Percentiles rank a stretch among this genome's conserved stretches.
Conservation (phyloP, 164 flowering plant species). For the Litsea cubeba region DNA sequence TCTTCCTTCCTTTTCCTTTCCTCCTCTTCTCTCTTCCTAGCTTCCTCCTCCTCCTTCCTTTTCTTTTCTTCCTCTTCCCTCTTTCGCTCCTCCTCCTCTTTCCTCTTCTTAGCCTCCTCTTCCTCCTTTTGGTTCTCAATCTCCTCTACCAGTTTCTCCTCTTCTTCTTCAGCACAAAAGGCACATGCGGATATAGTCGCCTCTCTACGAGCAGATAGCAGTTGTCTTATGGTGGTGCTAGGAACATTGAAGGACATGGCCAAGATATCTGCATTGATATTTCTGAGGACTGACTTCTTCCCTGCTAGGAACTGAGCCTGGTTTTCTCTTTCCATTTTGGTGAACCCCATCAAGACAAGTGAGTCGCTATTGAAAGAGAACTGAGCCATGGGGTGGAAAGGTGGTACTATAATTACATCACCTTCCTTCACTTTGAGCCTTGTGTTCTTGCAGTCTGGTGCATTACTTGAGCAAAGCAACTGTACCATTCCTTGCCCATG, state of each 20-base stretch:
- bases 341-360: constrained; percentile 79
- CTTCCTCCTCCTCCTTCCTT: constrained; percentile 9
- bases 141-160: constrained; percentile 30
- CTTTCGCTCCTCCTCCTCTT: constrained; percentile 12
- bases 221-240: constrained; percentile 29
- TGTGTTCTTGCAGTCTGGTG: constrained; percentile 36
- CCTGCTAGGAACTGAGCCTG: constrained; percentile 79
- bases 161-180: constrained; percentile 83
- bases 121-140: constrained; percentile 21
- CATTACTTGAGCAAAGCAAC: constrained; percentile 45
- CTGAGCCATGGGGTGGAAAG: constrained; percentile 82
- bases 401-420: constrained; percentile 63
- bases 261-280: constrained; percentile 38
- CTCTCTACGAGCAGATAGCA: constrained; percentile 40
- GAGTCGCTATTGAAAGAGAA: constrained; percentile 68
- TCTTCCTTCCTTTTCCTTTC: constrained; percentile 6
- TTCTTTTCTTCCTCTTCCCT: constrained; percentile 8
- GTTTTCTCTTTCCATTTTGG: constrained; percentile 48
- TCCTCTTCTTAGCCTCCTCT: constrained; percentile 9
- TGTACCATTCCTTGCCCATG: constrained; percentile 73
- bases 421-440: constrained; percentile 67
- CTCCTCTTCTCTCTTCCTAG: constrained; percentile 16
- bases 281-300: constrained; percentile 48
- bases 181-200: constrained; percentile 54
- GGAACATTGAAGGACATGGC: constrained; percentile 50